Evolutionary conservation across 1,284 basidiomycete genomes (phyloP), one percentile per base, ranked within the genome.

Genomic region (Kwoniella shivajii): DNA sequence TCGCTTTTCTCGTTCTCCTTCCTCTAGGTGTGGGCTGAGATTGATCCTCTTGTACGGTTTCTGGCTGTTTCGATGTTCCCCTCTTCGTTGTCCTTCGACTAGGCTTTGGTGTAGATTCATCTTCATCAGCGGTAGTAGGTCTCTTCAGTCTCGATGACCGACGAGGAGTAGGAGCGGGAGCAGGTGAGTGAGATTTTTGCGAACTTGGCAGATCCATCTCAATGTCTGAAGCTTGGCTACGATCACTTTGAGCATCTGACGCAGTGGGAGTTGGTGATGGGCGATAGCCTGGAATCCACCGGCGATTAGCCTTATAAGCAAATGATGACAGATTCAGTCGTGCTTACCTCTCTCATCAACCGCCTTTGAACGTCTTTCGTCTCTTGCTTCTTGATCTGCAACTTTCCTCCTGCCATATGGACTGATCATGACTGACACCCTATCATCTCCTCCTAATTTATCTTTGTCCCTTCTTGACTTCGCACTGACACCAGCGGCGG

Each of bases 321-420:
- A 26, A 13, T n/a, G 0, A 13, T 1, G 16, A 22, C 20, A 24
- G 4, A 18, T 34, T 7, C 20, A 33, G 20, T 29, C 3, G 34
- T 14, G 58, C 66, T 60, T 45, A 66, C 66, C 66, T 29, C 30
- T 22, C 38, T 59, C 57, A 38, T 53, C 42, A 26, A 34, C 9
- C 34, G 22, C 18, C 50, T 56, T 47, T 20, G 45, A 47, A 20
- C 55, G 53, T 48, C 66, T 59, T 42, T 59, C 64, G 42, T 71
- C 70, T 34, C 68, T 57, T 3, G 63, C 63, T 24, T 64, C 62
- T 29, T 58, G 45, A 38, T 75, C 71, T 18, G 65, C 66, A 31
- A 66, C 67, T 37, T 65, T 65, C 27, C 74, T 62, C 45, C 76
- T 64, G 14, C 74, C 75, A 54, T 78, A 78, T 6, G 76, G 76